Percentiles rank a stretch among this genome's conserved stretches.
Evolutionary conservation across 1,139 yeast genomes (phyloP).

Genomic region (Kazachstania sp.): DNA sequence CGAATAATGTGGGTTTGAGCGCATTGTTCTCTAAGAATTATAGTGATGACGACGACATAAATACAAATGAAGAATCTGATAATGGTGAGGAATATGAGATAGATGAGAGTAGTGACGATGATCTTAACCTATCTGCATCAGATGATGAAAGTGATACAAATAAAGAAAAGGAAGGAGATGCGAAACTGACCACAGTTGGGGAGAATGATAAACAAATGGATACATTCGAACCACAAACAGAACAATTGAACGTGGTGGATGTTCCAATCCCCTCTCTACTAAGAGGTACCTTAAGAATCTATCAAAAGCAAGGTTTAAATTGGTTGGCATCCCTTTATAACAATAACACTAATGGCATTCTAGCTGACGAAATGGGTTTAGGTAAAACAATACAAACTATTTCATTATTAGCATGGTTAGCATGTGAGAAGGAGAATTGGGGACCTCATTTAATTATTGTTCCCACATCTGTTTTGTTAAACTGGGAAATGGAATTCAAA

Average conservation of each 20-base stretch:
- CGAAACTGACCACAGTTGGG: conserved; percentile 6
- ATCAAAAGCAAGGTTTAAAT: conserved; percentile 92
- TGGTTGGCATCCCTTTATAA: conserved; percentile 95
- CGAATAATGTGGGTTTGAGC: background rate
- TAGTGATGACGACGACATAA: conserved; percentile 8
- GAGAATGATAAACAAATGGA: conserved; percentile 9
- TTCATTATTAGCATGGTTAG: conserved; percentile 73
- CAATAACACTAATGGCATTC: conserved; percentile 87
- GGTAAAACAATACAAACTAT: conserved; percentile 98
- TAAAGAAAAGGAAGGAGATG: background rate
- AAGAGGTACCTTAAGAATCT: conserved; percentile 78
- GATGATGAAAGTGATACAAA: background rate
- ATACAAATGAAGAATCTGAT: conserved; percentile 8
- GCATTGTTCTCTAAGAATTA: conserved; percentile 1
- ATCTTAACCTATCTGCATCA: background rate
- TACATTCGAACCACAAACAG: conserved; percentile 25
- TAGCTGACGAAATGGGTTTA: conserved; percentile 98
- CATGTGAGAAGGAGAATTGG: conserved; percentile 92
- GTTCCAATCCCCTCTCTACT: conserved; percentile 66
- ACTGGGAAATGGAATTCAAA: conserved; percentile 99
- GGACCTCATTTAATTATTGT: conserved; percentile 96
- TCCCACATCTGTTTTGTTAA: conserved; percentile 96
- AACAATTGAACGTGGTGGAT: conserved; percentile 49
- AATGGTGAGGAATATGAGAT: conserved; percentile 18
- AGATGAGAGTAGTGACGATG: background rate